These are phyloP conservation scores for Pythium pectinolyticum DNA, from an alignment of 352 stramenopile genomes.

Conservation along the genomic window DNA sequence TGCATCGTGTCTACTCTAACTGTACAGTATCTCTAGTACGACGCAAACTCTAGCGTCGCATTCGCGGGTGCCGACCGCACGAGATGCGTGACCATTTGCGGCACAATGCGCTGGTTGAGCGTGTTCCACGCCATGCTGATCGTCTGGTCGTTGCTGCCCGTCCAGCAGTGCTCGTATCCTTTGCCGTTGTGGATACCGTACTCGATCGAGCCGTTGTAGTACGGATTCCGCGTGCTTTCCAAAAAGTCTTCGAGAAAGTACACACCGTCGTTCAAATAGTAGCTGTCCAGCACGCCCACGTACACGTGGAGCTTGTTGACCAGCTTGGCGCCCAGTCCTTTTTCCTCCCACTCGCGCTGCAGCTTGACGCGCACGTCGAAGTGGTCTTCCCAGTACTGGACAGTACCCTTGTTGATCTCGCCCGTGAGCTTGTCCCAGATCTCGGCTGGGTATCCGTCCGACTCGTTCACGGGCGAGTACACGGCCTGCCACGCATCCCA, in stretches of 20 bases:
- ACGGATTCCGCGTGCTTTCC: conserved; percentile 54
- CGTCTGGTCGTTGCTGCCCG: conserved; percentile 65
- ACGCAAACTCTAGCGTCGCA: conserved; percentile 57
- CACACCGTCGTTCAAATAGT: conserved; percentile 75
- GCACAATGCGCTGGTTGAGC: conserved; percentile 73
- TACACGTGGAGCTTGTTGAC: conserved; percentile 80
- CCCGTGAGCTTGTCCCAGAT: conserved; percentile 74
- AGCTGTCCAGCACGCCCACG: conserved; percentile 72
- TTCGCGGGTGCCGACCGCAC: conserved; percentile 40
- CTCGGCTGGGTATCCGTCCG: conserved; percentile 53
- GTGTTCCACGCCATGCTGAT: conserved; percentile 71
- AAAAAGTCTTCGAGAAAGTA: conserved; percentile 72
- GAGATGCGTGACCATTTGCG: conserved; percentile 66
- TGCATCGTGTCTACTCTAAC: neutral
- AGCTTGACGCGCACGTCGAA: conserved; percentile 70
- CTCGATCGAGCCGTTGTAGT: conserved; percentile 74
- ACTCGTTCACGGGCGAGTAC: conserved; percentile 63
- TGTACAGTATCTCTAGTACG: conserved; percentile 29
- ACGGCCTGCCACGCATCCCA: conserved; percentile 79
- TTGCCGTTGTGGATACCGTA: conserved; percentile 68
- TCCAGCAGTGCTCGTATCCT: conserved; percentile 79
- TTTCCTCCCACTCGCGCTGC: conserved; percentile 58
- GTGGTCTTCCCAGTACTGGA: conserved; percentile 67
- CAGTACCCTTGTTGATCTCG: conserved; percentile 54
- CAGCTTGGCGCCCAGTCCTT: conserved; percentile 54